Percentiles rank a stretch among this genome's conserved stretches.
These are phyloP conservation scores for Schizophyllum amplum DNA, from an alignment of 1,284 basidiomycete genomes.

Conservation along the genomic window DNA sequence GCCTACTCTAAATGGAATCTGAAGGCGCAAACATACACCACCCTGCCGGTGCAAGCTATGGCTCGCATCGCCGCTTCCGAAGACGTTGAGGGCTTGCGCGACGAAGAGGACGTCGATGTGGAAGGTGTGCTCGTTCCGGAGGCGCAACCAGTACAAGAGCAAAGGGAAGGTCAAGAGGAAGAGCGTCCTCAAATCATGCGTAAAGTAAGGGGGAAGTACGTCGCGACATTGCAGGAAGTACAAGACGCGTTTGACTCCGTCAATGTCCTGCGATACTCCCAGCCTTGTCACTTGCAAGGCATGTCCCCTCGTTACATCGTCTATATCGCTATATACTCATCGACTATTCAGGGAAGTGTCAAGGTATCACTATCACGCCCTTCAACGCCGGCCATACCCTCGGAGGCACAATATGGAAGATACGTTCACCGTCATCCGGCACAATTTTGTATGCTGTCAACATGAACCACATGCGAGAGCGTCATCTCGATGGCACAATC, in stretches of 20 bases:
- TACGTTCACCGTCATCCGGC: conserved; percentile 92
- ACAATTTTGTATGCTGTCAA: conserved; percentile 95
- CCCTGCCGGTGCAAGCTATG: conserved; percentile 95
- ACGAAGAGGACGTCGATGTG: conserved; percentile 59
- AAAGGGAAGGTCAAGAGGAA: conserved; percentile 20
- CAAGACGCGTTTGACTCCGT: conserved; percentile 91
- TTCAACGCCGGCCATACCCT: conserved; percentile 95
- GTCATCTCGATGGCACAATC: conserved; percentile 93
- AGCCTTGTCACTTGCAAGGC: conserved; percentile 94
- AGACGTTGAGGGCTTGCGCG: conserved; percentile 72
- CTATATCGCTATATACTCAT: neutral
- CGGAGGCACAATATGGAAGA: conserved; percentile 97
- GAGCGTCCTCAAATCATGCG: conserved; percentile 13
- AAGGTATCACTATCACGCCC: conserved; percentile 90
- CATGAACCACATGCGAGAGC: conserved; percentile 94
- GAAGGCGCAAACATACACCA: conserved; percentile 90
- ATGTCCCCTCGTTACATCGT: conserved; percentile 15
- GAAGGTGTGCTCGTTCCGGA: neutral
- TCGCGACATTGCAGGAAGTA: conserved; percentile 80
- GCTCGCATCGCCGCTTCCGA: conserved; percentile 84
- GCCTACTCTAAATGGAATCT: conserved; percentile 85
- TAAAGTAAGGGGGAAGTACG: conserved; percentile 41
- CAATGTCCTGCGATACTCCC: conserved; percentile 90
- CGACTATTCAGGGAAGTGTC: conserved; percentile 64
- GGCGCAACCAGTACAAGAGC: conserved; percentile 1